Evolutionary conservation across 2,329 filamentous ascomycete genomes (phyloP).

Genomic region (Penicillium oxalicum): DNA sequence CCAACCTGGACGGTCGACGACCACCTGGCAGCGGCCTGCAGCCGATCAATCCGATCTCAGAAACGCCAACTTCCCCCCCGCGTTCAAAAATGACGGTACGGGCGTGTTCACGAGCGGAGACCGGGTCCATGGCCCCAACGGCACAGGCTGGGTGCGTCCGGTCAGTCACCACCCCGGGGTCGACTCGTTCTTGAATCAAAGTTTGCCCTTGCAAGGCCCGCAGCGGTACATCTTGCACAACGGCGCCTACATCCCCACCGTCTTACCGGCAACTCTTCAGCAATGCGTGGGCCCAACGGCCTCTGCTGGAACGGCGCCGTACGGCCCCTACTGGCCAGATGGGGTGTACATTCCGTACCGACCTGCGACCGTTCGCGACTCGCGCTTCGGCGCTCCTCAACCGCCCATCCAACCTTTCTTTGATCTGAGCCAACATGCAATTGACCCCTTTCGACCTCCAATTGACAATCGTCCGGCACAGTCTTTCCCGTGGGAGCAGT

Average conservation of each 20-base stretch:
- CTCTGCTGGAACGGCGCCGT: constrained; percentile 51
- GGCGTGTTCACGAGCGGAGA: constrained; percentile 24
- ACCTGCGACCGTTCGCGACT: constrained; percentile 52
- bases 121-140: constrained; percentile 28
- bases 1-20: constrained; percentile 27
- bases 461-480: constrained; percentile 23
- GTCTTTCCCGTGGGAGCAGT: constrained; percentile 29
- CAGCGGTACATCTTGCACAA: constrained; percentile 40
- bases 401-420: constrained; percentile 23
- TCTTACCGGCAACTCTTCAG: constrained; percentile 55
- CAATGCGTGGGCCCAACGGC: constrained; percentile 54
- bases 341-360: constrained; percentile 57
- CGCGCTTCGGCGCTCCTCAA: constrained; percentile 36
- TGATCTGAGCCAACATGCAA: constrained; percentile 26
- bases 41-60: constrained; percentile 28
- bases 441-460: constrained; percentile 24
- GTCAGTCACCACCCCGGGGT: constrained; percentile 48
- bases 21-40: constrained; percentile 28
- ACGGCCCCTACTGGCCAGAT: constrained; percentile 60
- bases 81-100: constrained; percentile 34
- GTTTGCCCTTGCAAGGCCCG: constrained; percentile 39
- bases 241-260: constrained; percentile 51
- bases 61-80: constrained; percentile 34
- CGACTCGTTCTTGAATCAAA: constrained; percentile 58
- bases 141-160: constrained; percentile 38